Evolutionary conservation across 192 early-diverging fungal genomes (phyloP), one percentile per base, ranked within the genome.

Genomic region (Gonapodya sp.): DNA sequence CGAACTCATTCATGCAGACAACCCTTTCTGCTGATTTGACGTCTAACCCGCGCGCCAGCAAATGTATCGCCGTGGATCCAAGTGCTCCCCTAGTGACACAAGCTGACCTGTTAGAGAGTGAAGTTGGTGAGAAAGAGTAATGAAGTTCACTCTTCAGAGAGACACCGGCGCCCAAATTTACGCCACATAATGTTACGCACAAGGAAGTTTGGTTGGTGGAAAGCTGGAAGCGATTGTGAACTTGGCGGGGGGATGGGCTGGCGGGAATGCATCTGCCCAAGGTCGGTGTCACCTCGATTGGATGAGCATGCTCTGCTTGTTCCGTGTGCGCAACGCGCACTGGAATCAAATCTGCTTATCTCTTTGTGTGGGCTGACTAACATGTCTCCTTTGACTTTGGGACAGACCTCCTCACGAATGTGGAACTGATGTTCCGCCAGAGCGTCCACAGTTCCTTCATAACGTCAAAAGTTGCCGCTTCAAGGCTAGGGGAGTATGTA

Each of bases 221-320:
- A 93, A 94, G 81, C 85, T 93, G 8, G 93, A 94, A 79, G 96
- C 94, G 0, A 88, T 99, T 73, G 82, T 99, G 34, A 96, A 94
- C 82, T 95, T 95, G 18, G 97, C 97, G 36, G 97, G 97, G 78
- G 97, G 97, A 1, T 99, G 96, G 95, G 94, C 93, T 73, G 96
- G 95, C 35, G 97, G 97, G 18, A 95, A 94, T 81, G 90, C 94
- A 33, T 87, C 86, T 24, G 90, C 90, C 83, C 81, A 85, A 35
- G 88, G 89, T 89, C 89, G 31, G 83, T 36, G 14, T 37, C 34
- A 36, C 73, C 36, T 72, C 73, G 74, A 83, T 86, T 82, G 37
- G 32, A 18, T 34, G 35, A 79, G 73, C 30, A 35, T 79, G 18
- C n/a, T 35, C 78, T 36, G 73, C 73, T 81, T 35, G 18, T 36